These are phyloP conservation scores for Knoxia roxburghii DNA, from an alignment of 257 asterid genomes.

Conservation along the genomic window DNA sequence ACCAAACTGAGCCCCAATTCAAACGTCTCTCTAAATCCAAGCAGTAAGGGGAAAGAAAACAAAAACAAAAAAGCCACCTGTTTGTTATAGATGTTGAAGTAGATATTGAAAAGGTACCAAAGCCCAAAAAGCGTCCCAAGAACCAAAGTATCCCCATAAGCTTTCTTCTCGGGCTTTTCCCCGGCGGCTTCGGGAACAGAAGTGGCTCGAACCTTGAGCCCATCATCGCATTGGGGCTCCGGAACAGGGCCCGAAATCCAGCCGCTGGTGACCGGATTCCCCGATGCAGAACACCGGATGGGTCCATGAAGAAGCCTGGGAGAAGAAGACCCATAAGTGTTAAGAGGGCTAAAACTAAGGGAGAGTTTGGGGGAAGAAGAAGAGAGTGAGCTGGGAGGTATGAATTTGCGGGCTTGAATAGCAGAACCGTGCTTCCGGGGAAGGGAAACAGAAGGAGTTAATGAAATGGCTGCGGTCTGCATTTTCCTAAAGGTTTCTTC, in stretches of 20 bases:
- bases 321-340: constrained; percentile 3
- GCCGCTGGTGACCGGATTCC: constrained; percentile 29
- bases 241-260: constrained; percentile 43
- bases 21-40: background rate
- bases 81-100: constrained; percentile 92
- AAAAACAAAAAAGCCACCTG: constrained; percentile 39
- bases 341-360: constrained; percentile 15
- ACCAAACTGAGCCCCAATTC: background rate
- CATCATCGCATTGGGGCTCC: constrained; percentile 26
- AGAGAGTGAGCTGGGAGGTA: background rate
- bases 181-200: constrained; percentile 48
- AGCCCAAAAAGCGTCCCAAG: constrained; percentile 80
- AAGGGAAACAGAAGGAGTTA: constrained; percentile 4
- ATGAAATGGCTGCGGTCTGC: constrained; percentile 9
- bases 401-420: background rate
- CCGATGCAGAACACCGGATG: constrained; percentile 36
- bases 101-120: constrained; percentile 90
- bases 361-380: background rate
- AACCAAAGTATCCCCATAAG: constrained; percentile 46
- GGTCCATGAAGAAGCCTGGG: constrained; percentile 16
- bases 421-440: background rate
- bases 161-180: constrained; percentile 50
- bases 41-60: background rate
- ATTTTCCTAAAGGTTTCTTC: background rate
- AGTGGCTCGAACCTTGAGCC: constrained; percentile 38